Evolutionary conservation across 768 basidiomycete genomes (phyloP).

Genomic region (Lentinula lateritia): DNA sequence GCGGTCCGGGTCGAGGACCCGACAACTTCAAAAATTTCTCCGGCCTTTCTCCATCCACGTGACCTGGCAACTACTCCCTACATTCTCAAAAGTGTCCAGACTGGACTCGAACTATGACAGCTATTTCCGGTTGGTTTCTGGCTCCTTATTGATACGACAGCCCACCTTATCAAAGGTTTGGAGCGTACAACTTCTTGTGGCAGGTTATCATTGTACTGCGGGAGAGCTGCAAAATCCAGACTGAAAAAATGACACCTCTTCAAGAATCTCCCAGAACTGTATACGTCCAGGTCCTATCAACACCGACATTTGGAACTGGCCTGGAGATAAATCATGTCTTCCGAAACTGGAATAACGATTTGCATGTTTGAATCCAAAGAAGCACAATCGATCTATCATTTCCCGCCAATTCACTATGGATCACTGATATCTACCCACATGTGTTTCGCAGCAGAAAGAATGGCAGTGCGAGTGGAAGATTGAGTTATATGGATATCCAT

Average conservation of each 20-base stretch:
- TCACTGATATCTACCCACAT: not conserved
- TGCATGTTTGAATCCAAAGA: not conserved
- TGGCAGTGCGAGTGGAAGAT: not conserved
- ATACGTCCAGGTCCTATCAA: not conserved
- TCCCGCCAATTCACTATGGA: not conserved
- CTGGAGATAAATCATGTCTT: not conserved
- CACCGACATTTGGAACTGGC: not conserved
- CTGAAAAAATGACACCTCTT: not conserved
- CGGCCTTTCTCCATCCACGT: no score
- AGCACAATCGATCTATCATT: not conserved
- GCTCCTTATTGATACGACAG: not conserved
- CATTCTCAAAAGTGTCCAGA: not conserved
- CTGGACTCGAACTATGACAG: not conserved
- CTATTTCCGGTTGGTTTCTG: not conserved
- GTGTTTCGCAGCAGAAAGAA: not conserved
- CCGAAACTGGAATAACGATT: not conserved
- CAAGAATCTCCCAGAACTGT: not conserved
- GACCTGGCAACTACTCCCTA: no score
- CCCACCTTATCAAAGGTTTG: not conserved
- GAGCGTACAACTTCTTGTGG: not conserved
- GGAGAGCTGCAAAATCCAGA: not conserved
- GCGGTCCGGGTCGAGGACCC: not conserved
- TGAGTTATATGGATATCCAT: not conserved
- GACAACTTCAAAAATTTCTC: no score
- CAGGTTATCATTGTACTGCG: not conserved